Evolutionary conservation across 441 rosid species (phyloP), one percentile per base, ranked within the genome.

Genomic region (Bruguiera hainesii): DNA sequence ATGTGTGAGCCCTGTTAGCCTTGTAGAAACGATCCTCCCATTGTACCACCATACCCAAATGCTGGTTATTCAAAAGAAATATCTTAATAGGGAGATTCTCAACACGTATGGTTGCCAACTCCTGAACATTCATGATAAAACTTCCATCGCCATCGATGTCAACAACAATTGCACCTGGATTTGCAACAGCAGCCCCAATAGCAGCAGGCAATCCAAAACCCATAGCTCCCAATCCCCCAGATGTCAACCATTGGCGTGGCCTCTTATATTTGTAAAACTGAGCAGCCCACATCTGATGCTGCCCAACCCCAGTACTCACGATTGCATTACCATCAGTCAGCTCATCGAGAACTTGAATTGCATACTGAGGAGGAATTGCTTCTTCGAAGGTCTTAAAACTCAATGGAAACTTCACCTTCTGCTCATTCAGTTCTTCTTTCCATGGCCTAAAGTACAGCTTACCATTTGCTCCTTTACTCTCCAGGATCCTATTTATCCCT

Each of bases 231-330:
- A 94, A 82, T 2, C 99, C 99, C 6, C 84, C 94, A 0, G 98
- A 91, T 0, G 99, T 85, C 74, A 94, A 60, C 98, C 94, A 94
- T 67, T 91, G 98, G 31, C 93, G 88, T n/a, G 98, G 93, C 63
- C 79, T 89, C 70, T 76, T 84, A 70, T 88, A 94, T 71, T 88
- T 94, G 83, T 94, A 94, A 76, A 87, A 91, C 68, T 94, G 98
- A n/a, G 99, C 96, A 21, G 99, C 98, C 98, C 97, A 94, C 97
- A 94, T 94, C 68, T 91, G 98, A 82, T 94, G 99, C 66, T 94
- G 99, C 7, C 98, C 99, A 19, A 91, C 98, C 68, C 99, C 98
- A 1, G 99, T 94, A 49, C 98, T 89, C 25, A 94, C 65, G 56
- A 94, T 89, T 0, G 99, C 99, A n/a, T 89, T 82, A 42, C 99